phyloP scores from a whole-genome alignment of 1,284 basidiomycete genomes.

The Psilocybe mexicana region DNA sequence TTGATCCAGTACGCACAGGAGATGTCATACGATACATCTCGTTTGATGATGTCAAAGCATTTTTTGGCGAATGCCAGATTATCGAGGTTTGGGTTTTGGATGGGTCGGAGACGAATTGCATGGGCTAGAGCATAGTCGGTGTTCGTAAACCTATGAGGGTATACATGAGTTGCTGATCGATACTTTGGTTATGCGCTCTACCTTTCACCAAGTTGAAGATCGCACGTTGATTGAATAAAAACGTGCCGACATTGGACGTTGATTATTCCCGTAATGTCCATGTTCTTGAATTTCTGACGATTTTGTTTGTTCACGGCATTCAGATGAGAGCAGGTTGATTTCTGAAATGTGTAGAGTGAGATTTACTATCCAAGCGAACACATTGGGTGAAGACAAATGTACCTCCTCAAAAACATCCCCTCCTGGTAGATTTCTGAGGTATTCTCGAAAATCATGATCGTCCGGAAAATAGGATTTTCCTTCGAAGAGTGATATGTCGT shows the following conservation, averaged over 20 bases:
- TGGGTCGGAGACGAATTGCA: constrained; percentile 5
- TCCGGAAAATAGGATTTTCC: constrained; percentile 22
- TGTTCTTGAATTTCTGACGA: constrained; percentile 30
- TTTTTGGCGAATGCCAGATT: background rate
- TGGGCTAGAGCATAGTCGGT: constrained; percentile 19
- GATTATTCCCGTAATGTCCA: constrained; percentile 27
- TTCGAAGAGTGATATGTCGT: constrained; percentile 22
- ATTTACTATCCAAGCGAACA: background rate
- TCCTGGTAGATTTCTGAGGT: constrained; percentile 11
- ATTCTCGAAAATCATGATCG: constrained; percentile 13
- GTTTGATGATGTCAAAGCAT: background rate
- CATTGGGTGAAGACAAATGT: background rate
- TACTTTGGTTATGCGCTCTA: constrained; percentile 4
- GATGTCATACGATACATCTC: constrained; percentile 21
- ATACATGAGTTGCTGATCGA: background rate
- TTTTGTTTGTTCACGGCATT: constrained; percentile 29
- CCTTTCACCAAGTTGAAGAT: constrained; percentile 26
- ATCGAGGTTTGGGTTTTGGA: background rate
- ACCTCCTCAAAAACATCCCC: constrained; percentile 10
- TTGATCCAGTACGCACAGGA: constrained; percentile 15
- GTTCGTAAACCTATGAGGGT: constrained; percentile 15
- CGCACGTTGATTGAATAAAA: constrained; percentile 25
- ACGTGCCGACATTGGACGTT: constrained; percentile 28
- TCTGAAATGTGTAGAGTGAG: constrained; percentile 13
- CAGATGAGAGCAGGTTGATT: constrained; percentile 25